Evolutionary conservation across 805 yeast genomes (phyloP), one percentile per base, ranked within the genome.

Genomic region (Wickerhamomyces ciferrii): DNA sequence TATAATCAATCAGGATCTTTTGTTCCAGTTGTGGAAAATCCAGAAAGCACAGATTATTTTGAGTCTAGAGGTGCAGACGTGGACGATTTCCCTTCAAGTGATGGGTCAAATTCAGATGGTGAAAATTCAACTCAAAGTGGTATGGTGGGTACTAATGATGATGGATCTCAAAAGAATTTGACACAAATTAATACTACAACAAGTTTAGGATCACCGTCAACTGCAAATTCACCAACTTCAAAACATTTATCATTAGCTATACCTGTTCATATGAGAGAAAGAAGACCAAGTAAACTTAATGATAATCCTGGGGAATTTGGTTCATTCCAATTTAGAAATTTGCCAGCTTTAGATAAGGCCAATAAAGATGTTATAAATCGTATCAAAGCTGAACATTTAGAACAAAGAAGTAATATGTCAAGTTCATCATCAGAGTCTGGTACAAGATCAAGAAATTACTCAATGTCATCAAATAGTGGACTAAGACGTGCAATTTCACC

Each of bases 341-440:
- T 94, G 51, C 83, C 92, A 5, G 94, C 94, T 6, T 74, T 95
- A 46, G 98, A 94, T 55, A 87, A 86, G 56, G 97, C 96, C 9
- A 94, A 94, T 60, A 89, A 88, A 59, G 97, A 91, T 66, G 91
- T 87, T 14, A 89, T 94, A 52, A 87, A 87, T 58, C 71, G 96
- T 51, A 75, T 94, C 60, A 87, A 90, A 58, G 83, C 75, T 27
- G 98, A 92, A 61, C 96, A 88, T 62, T 53, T 83, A 52, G 63
- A 63, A 36, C 71, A 67, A 46, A 63, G 70, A 47, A 60, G 65
- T n/a, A 69, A 72, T 18, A 53, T 62, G 18, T 62, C 67, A 2
- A 64, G 68, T 24, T 63, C 71, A 7, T 67, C 74, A 0, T 67
- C 75, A 5, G 64, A 60, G 4, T 59, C 64, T 2, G 58, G 56